Base-by-base conservation (phyloP, 345 rosid species). In the Mallotus nudiflorus region DNA sequence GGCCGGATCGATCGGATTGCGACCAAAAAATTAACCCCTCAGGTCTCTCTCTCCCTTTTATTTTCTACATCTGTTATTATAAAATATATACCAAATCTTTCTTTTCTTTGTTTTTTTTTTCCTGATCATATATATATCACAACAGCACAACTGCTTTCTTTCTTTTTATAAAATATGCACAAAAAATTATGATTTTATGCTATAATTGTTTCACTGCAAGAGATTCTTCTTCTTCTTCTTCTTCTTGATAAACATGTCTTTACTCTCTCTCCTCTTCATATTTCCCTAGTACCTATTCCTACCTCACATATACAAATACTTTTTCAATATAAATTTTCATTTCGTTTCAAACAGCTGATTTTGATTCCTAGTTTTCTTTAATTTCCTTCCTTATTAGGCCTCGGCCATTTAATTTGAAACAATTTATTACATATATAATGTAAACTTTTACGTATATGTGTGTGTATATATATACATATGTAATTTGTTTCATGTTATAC, bases 41-140 rank as follows among this genome's bases (percentile, higher is more conserved):
- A 87, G 91, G 89, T 86, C 80, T 68, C 88, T 79, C 74, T 40
- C n/a, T n/a, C n/a, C n/a, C n/a, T n/a, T n/a, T 65, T 6, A 33
- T 33, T 22, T 61, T 52, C 65, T 49, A 42, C 52, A 42, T 45
- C 61, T 60, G 22, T 48, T 68, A 64, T 56, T n/a, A 68, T 40
- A 65, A 18, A 54, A 11, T 65, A 27, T 50, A n/a, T n/a, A n/a
- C n/a, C n/a, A n/a, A n/a, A n/a, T n/a, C n/a, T n/a, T n/a, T n/a
- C n/a, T n/a, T n/a, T n/a, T n/a, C n/a, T n/a, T n/a, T n/a, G n/a
- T n/a, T n/a, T 12, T 45, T n/a, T 50, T 57, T 6, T 49, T 20
- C 16, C 73, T 65, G 18, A 27, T 46, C 50, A 18, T 61, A 11
- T 22, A 53, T 62, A 55, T 51, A 22, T 44, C 35, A 18, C 44